Base-by-base conservation (phyloP, 2,329 filamentous ascomycete genomes). In the Fusarium compactum region DNA sequence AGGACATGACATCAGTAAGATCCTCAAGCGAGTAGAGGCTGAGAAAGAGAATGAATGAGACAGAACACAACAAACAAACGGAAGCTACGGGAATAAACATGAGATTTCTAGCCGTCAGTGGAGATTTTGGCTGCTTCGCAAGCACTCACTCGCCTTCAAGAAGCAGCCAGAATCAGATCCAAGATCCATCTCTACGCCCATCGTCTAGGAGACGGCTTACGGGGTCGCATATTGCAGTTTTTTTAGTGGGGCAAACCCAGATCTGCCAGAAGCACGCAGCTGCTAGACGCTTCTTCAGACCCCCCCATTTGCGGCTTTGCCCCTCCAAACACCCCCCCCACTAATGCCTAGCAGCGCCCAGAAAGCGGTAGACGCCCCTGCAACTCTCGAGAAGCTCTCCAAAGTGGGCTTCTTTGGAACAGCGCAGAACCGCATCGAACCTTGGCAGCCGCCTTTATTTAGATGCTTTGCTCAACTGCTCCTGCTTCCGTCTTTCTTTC, bases 381-480 rank as follows among this genome's bases (percentile, higher is more conserved):
- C 64, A 57, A 71, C 59, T 65, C 55, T 48, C 48, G 48, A 70
- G 57, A 59, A 70, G 62, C 63, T 70, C 68, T 70, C 51, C 58
- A 64, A 77, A 79, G 79, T 80, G 79, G 78, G 79, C 74, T 77
- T 74, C 73, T 79, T 75, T 82, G 78, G 81, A 83, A 83, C 74
- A 78, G 77, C 78, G 77, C 79, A 80, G 81, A 83, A 83, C 76
- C 81, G 69, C 77, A 79, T 83, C 79, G 81, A 83, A 83, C 76
- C 73, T 77, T 76, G 70, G 75, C 76, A 77, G 62, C 76, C 69
- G 73, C 76, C 76, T 76, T 78, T 82, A 82, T 82, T 80, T 80
- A 81, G 78, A 75, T 76, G 68, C 75, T 75, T 74, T 73, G 68
- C 62, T 58, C 69, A 71, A 68, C 69, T 66, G 51, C 54, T 67